Conservation (phyloP, 192 early-diverging fungal genomes). For the Gamsiella multidivaricata region DNA sequence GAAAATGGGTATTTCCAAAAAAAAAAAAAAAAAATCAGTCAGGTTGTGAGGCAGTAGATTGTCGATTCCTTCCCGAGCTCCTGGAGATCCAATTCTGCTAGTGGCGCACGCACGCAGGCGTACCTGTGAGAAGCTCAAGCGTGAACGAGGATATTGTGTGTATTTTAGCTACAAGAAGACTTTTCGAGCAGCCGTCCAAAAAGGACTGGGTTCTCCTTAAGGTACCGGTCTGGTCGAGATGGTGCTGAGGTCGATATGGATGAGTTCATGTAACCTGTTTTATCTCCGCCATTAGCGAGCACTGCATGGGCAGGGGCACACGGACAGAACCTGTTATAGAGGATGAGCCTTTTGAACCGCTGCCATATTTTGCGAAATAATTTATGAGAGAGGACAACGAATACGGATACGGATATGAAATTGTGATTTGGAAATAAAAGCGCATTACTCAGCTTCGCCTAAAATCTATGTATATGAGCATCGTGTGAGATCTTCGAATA, state of each 20-base stretch:
- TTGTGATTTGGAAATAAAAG: too few relatives aligned
- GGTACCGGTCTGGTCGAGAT: constrained; percentile 41
- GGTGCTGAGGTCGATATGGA: constrained; percentile 69
- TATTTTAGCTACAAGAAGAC: constrained; percentile 72
- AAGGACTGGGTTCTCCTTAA: constrained; percentile 68
- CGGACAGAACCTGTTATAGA: constrained; percentile 68
- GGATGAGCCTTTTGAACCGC: constrained; percentile 49
- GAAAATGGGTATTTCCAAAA: constrained; percentile 54
- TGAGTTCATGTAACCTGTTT: constrained; percentile 59
- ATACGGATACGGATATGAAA: too few relatives aligned
- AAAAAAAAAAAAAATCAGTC: constrained; percentile 56
- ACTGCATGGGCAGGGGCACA: constrained; percentile 75
- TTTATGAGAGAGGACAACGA: not conserved
- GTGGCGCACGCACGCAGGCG: not conserved
- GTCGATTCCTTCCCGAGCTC: constrained; percentile 38
- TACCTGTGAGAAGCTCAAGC: not conserved
- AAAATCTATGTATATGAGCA: not conserved
- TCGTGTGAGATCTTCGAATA: not conserved
- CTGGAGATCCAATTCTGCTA: too few relatives aligned
- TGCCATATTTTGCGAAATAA: not conserved
- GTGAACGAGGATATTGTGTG: constrained; percentile 55
- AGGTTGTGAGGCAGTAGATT: constrained; percentile 11
- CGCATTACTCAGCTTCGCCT: too few relatives aligned
- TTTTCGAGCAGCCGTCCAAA: constrained; percentile 77
- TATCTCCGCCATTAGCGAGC: constrained; percentile 68